Evolutionary conservation across 148 eudicot species (phyloP).

Genomic region (Persicaria tinctoria): DNA sequence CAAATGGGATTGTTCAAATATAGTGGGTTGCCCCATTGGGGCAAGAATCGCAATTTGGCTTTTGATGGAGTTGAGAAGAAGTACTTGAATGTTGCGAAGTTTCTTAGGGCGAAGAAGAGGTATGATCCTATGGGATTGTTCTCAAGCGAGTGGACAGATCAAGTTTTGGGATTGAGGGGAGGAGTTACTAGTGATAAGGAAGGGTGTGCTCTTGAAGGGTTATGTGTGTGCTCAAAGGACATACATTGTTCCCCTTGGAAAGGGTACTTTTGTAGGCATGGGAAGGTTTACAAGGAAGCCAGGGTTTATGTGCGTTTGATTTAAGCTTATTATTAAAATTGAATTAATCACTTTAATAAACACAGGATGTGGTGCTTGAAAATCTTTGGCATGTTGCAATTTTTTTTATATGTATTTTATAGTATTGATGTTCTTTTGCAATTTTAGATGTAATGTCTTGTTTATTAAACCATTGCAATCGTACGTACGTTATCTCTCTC

Average conservation of each 20-base stretch:
- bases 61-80: constrained; percentile 48
- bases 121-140: constrained; percentile 69
- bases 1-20: constrained; percentile 74
- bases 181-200: constrained; percentile 28
- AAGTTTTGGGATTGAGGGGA: constrained; percentile 46
- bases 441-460: too few relatives aligned
- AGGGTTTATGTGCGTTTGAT: constrained; percentile 33
- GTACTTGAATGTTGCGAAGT: constrained; percentile 31
- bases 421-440: too few relatives aligned
- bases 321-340: too few relatives aligned
- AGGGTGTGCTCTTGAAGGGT: constrained; percentile 82
- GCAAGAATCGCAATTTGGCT: constrained; percentile 71
- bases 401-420: too few relatives aligned
- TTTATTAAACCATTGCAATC: too few relatives aligned
- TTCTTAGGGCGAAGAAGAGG: constrained; percentile 38
- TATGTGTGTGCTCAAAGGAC: constrained; percentile 61
- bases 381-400: too few relatives aligned
- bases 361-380: too few relatives aligned
- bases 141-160: constrained; percentile 66
- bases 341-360: too few relatives aligned
- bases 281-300: constrained; percentile 50
- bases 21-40: constrained; percentile 81
- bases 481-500: too few relatives aligned
- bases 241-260: constrained; percentile 67
- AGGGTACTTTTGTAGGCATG: constrained; percentile 56